Conservation (phyloP, 148 eudicot genomes). For the Fallopia convolvulus region DNA sequence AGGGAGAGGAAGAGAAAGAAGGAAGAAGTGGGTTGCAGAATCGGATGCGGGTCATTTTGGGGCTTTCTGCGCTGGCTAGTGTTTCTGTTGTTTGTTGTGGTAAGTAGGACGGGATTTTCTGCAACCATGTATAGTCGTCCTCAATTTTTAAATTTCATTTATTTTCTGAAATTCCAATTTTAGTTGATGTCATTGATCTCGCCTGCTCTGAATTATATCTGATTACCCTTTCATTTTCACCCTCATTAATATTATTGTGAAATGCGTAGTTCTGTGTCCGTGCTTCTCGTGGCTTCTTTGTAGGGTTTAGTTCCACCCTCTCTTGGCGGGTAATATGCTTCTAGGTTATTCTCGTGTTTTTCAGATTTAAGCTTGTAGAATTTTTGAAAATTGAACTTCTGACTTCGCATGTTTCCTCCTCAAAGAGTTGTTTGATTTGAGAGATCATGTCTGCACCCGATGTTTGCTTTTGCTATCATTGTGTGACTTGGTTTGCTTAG, state of each 20-base stretch:
- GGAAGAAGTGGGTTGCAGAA: neutral
- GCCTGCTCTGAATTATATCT: neutral
- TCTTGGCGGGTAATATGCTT: neutral
- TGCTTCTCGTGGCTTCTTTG: neutral
- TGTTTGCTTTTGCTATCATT: neutral
- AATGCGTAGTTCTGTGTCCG: neutral
- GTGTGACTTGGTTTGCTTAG: neutral
- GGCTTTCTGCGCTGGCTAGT: constrained; percentile 6
- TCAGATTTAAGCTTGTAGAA: neutral
- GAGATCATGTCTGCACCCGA: neutral
- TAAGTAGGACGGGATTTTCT: neutral
- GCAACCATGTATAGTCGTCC: neutral
- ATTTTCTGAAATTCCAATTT: neutral
- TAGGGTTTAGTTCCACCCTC: neutral
- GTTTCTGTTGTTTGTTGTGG: neutral
- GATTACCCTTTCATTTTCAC: neutral
- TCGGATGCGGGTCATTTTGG: constrained; percentile 2
- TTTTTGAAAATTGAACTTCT: neutral
- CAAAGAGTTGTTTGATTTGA: neutral
- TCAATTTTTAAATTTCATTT: neutral
- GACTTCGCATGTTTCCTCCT: neutral
- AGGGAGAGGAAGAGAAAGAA: neutral
- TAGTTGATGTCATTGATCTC: neutral
- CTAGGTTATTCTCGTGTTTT: neutral
- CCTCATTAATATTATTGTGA: neutral